Evolutionary conservation across 768 basidiomycete species (phyloP).

Genomic region (Coprinellus micaceus): DNA sequence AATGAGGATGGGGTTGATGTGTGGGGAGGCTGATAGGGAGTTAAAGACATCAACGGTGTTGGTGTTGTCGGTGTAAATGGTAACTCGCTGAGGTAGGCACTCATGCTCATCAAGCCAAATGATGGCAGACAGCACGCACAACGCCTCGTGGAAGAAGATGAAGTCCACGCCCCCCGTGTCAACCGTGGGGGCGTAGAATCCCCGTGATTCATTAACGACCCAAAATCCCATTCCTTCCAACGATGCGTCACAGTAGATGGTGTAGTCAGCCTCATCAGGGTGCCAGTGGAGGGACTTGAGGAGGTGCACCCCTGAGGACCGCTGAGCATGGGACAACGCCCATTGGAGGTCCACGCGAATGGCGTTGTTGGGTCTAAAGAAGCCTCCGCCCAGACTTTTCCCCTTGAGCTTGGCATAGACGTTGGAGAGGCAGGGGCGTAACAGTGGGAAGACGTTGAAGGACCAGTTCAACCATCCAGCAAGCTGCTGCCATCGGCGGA

Average conservation of each 20-base stretch:
- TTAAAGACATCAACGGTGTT: slow-evolving; percentile 28
- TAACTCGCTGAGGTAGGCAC: neutral
- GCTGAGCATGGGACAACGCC: slow-evolving; percentile 23
- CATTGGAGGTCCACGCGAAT: slow-evolving; percentile 29
- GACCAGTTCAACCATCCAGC: slow-evolving; percentile 39
- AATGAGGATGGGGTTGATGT: slow-evolving; percentile 22
- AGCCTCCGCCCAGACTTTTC: neutral
- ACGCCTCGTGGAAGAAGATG: slow-evolving; percentile 29
- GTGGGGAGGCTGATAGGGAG: slow-evolving; percentile 9
- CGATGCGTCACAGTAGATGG: slow-evolving; percentile 26
- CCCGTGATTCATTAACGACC: slow-evolving; percentile 15
- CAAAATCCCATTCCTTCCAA: slow-evolving; percentile 25
- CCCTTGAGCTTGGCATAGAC: slow-evolving; percentile 35
- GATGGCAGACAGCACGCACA: slow-evolving; percentile 21
- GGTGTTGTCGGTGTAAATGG: slow-evolving; percentile 25
- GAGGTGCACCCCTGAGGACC: slow-evolving; percentile 20
- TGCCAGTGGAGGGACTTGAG: slow-evolving; percentile 18
- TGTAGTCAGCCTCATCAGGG: neutral
- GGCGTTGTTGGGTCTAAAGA: slow-evolving; percentile 26
- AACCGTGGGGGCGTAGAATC: slow-evolving; percentile 16
- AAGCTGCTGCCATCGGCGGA: slow-evolving; percentile 9
- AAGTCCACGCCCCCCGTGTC: neutral
- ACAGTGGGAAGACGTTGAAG: slow-evolving; percentile 36
- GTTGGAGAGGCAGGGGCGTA: slow-evolving; percentile 27
- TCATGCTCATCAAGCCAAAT: neutral